These are phyloP conservation scores for Microcyclospora pomicola DNA, from an alignment of 2,329 filamentous ascomycete species.

Conservation along the genomic window DNA sequence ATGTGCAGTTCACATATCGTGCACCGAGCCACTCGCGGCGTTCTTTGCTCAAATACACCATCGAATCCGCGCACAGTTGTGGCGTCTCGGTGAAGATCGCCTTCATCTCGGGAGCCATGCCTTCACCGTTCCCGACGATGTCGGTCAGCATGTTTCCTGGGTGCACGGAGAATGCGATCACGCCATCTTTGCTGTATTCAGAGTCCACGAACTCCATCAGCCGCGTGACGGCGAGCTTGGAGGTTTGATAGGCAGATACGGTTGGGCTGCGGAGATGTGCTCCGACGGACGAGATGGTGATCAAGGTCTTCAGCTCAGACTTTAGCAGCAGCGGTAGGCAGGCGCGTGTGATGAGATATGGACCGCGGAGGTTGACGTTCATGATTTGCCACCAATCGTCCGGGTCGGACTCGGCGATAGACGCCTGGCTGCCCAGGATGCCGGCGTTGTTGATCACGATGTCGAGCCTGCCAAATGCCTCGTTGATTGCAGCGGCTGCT, in stretches of 20 bases:
- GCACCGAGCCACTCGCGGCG: conserved; percentile 25
- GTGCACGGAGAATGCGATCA: conserved; percentile 30
- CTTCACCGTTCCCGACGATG: conserved; percentile 13
- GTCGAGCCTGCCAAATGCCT: conserved; percentile 26
- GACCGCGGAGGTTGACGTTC: conserved; percentile 37
- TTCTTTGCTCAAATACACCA: conserved; percentile 21
- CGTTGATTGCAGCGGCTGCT: conserved; percentile 21
- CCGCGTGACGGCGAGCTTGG: conserved; percentile 33
- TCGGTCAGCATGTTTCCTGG: conserved; percentile 34
- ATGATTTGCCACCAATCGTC: conserved; percentile 32
- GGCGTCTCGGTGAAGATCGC: conserved; percentile 16
- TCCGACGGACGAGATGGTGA: conserved; percentile 29
- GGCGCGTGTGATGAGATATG: conserved; percentile 16
- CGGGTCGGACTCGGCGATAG: conserved; percentile 11
- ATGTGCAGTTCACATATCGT: conserved; percentile 24
- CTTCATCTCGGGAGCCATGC: conserved; percentile 21
- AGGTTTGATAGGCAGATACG: conserved; percentile 33
- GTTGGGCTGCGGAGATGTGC: conserved; percentile 22
- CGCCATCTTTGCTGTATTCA: conserved; percentile 32
- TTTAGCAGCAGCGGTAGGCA: conserved; percentile 33
- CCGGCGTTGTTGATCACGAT: conserved; percentile 38
- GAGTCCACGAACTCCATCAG: conserved; percentile 31
- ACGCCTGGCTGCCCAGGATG: conserved; percentile 9
- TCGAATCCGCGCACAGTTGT: conserved; percentile 18
- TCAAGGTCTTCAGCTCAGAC: conserved; percentile 26